These are phyloP conservation scores for Saccharomyces hybrid DNA, from an alignment of 1,139 yeast species.

Conservation along the genomic window DNA sequence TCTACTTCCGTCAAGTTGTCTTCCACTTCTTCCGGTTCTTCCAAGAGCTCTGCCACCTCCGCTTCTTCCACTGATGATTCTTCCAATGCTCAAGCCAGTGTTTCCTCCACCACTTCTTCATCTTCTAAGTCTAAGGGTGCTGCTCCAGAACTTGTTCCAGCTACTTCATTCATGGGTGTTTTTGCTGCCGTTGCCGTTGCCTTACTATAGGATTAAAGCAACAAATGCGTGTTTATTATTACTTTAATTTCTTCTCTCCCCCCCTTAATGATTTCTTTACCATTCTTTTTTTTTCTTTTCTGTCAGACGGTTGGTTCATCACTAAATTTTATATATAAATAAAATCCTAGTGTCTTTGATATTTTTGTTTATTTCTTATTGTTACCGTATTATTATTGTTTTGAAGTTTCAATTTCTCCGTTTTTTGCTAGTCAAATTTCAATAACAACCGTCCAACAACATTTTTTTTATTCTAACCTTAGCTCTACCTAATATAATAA, in stretches of 20 bases:
- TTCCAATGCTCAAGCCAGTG: slow-evolving; percentile 13
- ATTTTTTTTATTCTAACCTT: not conserved
- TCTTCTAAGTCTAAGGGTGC: slow-evolving; percentile 24
- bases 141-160: slow-evolving; percentile 36
- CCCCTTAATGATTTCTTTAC: not conserved
- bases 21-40: slow-evolving; percentile 33
- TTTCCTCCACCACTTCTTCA: slow-evolving; percentile 19
- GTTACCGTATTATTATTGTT: not conserved
- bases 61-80: slow-evolving; percentile 19
- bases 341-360: not conserved
- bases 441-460: not conserved
- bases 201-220: slow-evolving; percentile 41
- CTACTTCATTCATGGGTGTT: slow-evolving; percentile 45
- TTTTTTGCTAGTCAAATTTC: not conserved
- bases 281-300: not conserved
- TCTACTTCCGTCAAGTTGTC: slow-evolving; percentile 45
- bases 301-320: not conserved
- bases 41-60: slow-evolving; percentile 14
- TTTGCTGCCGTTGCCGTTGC: slow-evolving; percentile 56
- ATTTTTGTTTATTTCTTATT: not conserved
- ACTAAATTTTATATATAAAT: not conserved
- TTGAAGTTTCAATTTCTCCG: not conserved
- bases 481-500: not conserved
- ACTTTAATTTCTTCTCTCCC: not conserved
- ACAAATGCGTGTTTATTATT: not conserved